Evolutionary conservation across 352 stramenopile species (phyloP), one percentile per base, ranked within the genome.

Genomic region (Globisporangium lucens): DNA sequence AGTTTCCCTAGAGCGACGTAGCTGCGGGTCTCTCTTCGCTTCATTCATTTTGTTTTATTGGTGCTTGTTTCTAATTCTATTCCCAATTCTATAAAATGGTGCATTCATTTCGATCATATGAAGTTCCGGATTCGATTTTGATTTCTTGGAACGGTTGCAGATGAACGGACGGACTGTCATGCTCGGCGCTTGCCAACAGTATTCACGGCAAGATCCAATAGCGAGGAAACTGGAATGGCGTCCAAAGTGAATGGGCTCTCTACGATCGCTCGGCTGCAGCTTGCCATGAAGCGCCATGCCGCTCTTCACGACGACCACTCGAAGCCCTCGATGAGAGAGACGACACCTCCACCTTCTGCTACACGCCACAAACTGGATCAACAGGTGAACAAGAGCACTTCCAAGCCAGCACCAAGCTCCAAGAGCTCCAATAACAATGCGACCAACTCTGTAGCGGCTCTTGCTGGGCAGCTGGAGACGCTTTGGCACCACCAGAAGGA

Each of bases 231-330:
- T 4, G n/a, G 0, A 15, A 27, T 61, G 33, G 27, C 6, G 20
- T 20, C 7, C 4, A 63, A 33, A 59, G 56, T 17, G 9, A 24
- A 27, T 3, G n/a, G n/a, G 33, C 51, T 73, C 36, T 66, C 75
- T 43, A 52, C 75, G 52, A 55, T 73, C 13, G 52, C 61, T n/a
- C 72, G 78, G 3, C 61, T 85, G 30, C 71, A 80, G 41, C 68
- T 52, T 33, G 67, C 67, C 3, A 65, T 64, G 47, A 55, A 60
- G 33, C 55, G 53, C 29, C 61, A 72, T 35, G 55, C 46, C 3
- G 49, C 55, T 22, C 67, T 61, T 56, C n/a, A 63, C 4, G 38
- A 41, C 9, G 61, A 24, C 33, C 17, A 12, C 24, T 24, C 51
- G 30, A 57, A 13, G 20, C 3, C 41, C 41, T 33, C 35, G 3